Evolutionary conservation across 2,329 filamentous ascomycete species (phyloP).

Genomic region (Fusarium palustre): DNA sequence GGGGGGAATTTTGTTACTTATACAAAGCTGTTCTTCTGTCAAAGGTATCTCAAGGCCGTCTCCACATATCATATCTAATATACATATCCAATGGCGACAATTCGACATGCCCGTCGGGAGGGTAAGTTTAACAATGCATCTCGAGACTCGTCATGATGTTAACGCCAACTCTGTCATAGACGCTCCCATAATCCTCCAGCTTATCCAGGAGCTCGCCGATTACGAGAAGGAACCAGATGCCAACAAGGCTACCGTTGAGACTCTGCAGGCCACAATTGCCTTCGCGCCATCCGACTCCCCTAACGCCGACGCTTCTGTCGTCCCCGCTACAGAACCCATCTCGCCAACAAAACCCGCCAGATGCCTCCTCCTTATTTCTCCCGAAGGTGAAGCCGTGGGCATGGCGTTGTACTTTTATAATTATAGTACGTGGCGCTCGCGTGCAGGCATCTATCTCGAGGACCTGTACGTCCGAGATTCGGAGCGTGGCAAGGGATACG

Average conservation of each 20-base stretch:
- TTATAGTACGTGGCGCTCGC: constrained; percentile 93
- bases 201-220: constrained; percentile 87
- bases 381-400: constrained; percentile 66
- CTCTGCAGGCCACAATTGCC: constrained; percentile 79
- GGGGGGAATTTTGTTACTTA: neutral
- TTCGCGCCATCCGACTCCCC: constrained; percentile 71
- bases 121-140: constrained; percentile 27
- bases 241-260: constrained; percentile 82
- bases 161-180: constrained; percentile 64
- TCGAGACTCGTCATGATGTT: constrained; percentile 21
- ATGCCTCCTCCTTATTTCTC: constrained; percentile 74
- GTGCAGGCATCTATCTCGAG: constrained; percentile 90
- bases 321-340: constrained; percentile 65
- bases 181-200: constrained; percentile 79
- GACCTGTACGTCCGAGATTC: constrained; percentile 84
- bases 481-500: constrained; percentile 82
- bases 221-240: constrained; percentile 83
- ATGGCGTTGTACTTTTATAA: constrained; percentile 96
- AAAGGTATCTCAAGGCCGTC: constrained; percentile 3
- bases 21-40: neutral
- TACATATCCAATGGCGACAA: constrained; percentile 42
- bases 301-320: constrained; percentile 52
- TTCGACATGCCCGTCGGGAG: constrained; percentile 45
- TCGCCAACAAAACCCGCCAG: constrained; percentile 74
- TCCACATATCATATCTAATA: constrained; percentile 9